phyloP scores from a whole-genome alignment of 805 yeast genomes.

The Clavispora santaluciae region DNA sequence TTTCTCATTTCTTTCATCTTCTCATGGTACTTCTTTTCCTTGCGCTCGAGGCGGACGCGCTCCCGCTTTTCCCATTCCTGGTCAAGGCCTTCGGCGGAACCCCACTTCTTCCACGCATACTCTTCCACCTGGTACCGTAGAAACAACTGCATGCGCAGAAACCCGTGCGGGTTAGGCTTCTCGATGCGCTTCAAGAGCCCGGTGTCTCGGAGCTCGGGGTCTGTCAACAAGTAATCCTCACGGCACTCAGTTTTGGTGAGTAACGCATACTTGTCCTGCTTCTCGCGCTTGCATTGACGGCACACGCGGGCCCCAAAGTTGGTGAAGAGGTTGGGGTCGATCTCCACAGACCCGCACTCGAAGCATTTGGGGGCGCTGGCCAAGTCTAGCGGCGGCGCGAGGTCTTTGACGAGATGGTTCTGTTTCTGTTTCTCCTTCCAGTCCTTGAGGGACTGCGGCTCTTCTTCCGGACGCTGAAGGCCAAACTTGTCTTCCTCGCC shows the following conservation, averaged over 20 bases:
- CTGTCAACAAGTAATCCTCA: conserved; percentile 89
- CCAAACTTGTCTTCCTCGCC: conserved; percentile 17
- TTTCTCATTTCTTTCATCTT: conserved; percentile 83
- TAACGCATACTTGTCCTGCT: conserved; percentile 84
- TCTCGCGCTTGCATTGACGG: conserved; percentile 61
- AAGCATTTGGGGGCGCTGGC: conserved; percentile 73
- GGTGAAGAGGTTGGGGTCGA: conserved; percentile 66
- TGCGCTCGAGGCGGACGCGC: conserved; percentile 59
- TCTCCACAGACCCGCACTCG: conserved; percentile 78
- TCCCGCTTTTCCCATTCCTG: conserved; percentile 89
- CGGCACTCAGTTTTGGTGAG: conserved; percentile 93
- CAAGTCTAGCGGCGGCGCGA: conserved; percentile 70
- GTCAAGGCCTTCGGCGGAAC: conserved; percentile 81
- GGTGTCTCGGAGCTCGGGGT: conserved; percentile 79
- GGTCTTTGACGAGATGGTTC: conserved; percentile 39
- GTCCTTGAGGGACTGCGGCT: conserved; percentile 41
- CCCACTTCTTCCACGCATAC: conserved; percentile 93
- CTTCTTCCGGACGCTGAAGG: conserved; percentile 28
- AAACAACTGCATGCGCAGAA: conserved; percentile 88
- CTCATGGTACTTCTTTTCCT: conserved; percentile 75
- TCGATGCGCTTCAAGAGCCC: conserved; percentile 69
- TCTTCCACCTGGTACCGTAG: conserved; percentile 90
- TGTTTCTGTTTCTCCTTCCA: conserved; percentile 45
- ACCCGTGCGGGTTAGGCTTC: conserved; percentile 93
- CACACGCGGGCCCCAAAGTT: conserved; percentile 76